These are phyloP conservation scores for Lentinula sp. DNA, from an alignment of 768 basidiomycete genomes.

Conservation along the genomic window DNA sequence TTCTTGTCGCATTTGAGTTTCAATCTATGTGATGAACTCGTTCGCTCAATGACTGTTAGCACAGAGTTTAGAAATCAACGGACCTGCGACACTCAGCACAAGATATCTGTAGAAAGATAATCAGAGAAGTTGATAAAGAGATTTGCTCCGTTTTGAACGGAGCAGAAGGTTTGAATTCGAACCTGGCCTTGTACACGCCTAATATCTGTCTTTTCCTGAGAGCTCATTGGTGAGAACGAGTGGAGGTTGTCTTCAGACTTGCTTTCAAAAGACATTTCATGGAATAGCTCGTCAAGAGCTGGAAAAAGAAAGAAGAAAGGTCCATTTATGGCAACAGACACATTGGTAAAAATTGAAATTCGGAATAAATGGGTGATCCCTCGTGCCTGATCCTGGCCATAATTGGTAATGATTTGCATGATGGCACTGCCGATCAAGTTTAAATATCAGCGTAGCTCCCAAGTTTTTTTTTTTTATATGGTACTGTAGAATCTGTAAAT, in stretches of 20 bases:
- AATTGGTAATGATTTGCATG: too few species aligned
- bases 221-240: not conserved
- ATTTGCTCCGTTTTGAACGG: not conserved
- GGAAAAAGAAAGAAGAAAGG: not conserved
- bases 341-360: too few species aligned
- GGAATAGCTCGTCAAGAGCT: not conserved
- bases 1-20: conserved; percentile 50
- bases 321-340: too few species aligned
- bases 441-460: too few species aligned
- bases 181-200: not conserved
- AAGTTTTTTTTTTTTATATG: not conserved
- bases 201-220: not conserved
- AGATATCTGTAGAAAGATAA: not conserved
- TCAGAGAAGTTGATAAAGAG: not conserved
- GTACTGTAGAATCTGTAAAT: too few species aligned
- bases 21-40: not conserved
- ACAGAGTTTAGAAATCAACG: not conserved
- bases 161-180: not conserved
- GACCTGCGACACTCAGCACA: conserved; percentile 35
- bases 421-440: too few species aligned
- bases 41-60: not conserved
- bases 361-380: too few species aligned
- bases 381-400: too few species aligned
- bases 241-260: not conserved
- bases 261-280: not conserved